Percentiles rank a stretch among this genome's conserved stretches.
phyloP scores from a whole-genome alignment of 192 early-diverging fungal genomes.

The Coemansia sp. region DNA sequence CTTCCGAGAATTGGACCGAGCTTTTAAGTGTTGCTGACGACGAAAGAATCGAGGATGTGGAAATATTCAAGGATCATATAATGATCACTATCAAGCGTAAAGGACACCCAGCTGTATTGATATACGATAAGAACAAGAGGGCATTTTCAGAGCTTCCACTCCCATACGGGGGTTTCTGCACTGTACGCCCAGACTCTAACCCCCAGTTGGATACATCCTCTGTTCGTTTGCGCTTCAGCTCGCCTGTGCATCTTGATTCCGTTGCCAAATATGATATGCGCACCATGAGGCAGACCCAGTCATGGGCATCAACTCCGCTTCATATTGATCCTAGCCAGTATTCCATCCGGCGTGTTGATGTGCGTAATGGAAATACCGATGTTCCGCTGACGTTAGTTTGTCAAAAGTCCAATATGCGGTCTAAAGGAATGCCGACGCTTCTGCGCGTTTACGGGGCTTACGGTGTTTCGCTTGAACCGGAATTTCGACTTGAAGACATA shows the following conservation, averaged over 20 bases:
- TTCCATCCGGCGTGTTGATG: slow-evolving; percentile 28
- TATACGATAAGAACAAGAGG: slow-evolving; percentile 23
- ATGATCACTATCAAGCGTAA: slow-evolving; percentile 44
- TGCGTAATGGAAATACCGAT: slow-evolving; percentile 24
- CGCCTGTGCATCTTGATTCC: slow-evolving; percentile 66
- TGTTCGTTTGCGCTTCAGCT: slow-evolving; percentile 52
- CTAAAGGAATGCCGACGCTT: slow-evolving; percentile 48
- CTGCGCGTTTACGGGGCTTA: slow-evolving; percentile 83
- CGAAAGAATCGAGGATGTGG: slow-evolving; percentile 75
- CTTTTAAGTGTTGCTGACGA: slow-evolving; percentile 58
- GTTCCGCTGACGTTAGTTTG: slow-evolving; percentile 71
- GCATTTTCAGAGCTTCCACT: slow-evolving; percentile 25
- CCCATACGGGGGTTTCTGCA: slow-evolving; percentile 51
- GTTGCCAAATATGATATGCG: slow-evolving; percentile 70
- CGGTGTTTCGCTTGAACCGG: slow-evolving; percentile 71
- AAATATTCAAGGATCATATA: slow-evolving; percentile 61
- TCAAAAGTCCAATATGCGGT: slow-evolving; percentile 18
- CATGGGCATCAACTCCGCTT: slow-evolving; percentile 37
- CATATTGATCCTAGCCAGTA: slow-evolving; percentile 35
- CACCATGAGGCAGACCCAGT: slow-evolving; percentile 14
- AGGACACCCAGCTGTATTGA: slow-evolving; percentile 35
- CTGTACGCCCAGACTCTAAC: slow-evolving; percentile 61
- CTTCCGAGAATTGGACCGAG: slow-evolving; percentile 59
- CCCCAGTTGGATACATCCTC: slow-evolving; percentile 56
- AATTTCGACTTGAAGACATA: slow-evolving; percentile 74